Base-by-base conservation (phyloP, 2,329 filamentous ascomycete species). In the Dactylellina parvicollis region DNA sequence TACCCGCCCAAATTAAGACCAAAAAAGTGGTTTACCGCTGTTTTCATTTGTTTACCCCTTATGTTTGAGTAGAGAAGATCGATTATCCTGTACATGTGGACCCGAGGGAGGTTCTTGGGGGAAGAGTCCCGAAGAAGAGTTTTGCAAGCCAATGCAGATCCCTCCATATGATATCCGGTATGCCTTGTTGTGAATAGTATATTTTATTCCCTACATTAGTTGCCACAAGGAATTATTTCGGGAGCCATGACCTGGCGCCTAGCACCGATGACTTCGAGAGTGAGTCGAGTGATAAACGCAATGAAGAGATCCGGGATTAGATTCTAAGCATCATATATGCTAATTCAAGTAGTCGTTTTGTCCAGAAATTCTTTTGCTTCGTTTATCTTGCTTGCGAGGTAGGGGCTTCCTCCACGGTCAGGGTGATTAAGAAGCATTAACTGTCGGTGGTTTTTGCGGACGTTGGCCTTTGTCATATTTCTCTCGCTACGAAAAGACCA, bases 341-440 rank as follows among this genome's bases (percentile, higher is more conserved):
- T n/a, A 9, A 12, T 36, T 55, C 26, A 66, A 77, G 71, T 81
- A 24, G 71, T 72, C 59, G 83, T 84, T 82, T 96, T 97, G 80
- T 99, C 95, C 77, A 99, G 81, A 75, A 98, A 87, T 81, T 98
- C 94, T 82, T 99, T 99, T 38, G 95, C 95, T 82, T 99, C 95
- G 83, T 99, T 99, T 80, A 99, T 90, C 82, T 99, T 99, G 60
- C 93, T 97, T 12, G 95, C 95, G 46, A 99, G 84, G 80, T 98
- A 99, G 5, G 95, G 95, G 80, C 92, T 97, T 38, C 95, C 95
- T 76, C 95, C 95, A 80, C 95, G 90, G 85, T 99, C 95, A 75
- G 95, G 95, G 82, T 99, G 95, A 85, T 99, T 99, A 76, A 96
- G 85, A 65, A 99, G 88, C 94, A 99, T 99, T 77, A 98, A 88